A percentile compares a stretch with the other conserved stretches of the same genome.
Conservation (phyloP, 108 stramenopile genomes). For the Cyclostephanos invisitatus region DNA sequence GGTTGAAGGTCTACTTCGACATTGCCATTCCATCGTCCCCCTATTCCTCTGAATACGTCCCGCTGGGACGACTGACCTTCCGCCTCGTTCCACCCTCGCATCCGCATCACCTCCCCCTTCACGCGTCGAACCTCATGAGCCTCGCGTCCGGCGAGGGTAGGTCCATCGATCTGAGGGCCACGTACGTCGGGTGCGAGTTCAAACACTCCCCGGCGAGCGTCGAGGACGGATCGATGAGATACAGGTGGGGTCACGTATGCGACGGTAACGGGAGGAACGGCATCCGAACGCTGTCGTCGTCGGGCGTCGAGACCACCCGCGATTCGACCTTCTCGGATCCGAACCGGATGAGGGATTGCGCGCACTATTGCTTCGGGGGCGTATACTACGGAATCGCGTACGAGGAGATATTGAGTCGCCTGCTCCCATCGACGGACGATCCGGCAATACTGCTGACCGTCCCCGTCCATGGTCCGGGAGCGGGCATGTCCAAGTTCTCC, state of each 20-base stretch:
- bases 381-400: conserved; percentile 63
- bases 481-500: conserved; percentile 52
- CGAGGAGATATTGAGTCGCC: conserved; percentile 4
- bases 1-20: conserved; percentile 53
- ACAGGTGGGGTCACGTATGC: conserved; percentile 66
- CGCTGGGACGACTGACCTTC: conserved; percentile 60
- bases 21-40: conserved; percentile 28
- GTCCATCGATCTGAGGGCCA: conserved; percentile 56
- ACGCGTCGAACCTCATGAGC: conserved; percentile 60
- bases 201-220: conserved; percentile 52
- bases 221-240: conserved; percentile 53
- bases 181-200: conserved; percentile 63
- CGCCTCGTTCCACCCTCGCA: conserved; percentile 44
- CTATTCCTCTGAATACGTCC: conserved; percentile 2
- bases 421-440: conserved; percentile 9
- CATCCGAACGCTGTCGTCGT: conserved; percentile 9
- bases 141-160: conserved; percentile 44
- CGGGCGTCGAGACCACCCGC: conserved; percentile 26
- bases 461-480: conserved; percentile 57
- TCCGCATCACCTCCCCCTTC: conserved; percentile 53
- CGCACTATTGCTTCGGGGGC: conserved; percentile 58
- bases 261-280: conserved; percentile 59
- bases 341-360: conserved; percentile 34
- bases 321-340: conserved; percentile 42
- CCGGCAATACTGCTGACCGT: conserved; percentile 63